Evolutionary conservation across 441 rosid genomes (phyloP).

Genomic region (Syzygium syzygioides): DNA sequence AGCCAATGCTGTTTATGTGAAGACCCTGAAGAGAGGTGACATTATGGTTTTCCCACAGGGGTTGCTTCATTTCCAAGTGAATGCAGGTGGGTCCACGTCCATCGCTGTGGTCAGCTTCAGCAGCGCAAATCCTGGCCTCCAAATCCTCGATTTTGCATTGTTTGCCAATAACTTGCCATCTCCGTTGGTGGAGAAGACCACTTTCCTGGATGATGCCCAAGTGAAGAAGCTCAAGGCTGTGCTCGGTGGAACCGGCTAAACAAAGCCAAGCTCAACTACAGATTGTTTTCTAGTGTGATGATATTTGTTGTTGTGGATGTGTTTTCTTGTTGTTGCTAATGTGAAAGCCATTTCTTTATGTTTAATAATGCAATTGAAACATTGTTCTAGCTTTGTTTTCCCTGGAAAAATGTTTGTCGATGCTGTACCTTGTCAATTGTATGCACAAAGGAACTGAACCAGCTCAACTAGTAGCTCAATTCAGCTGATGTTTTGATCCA

Average conservation of each 20-base stretch:
- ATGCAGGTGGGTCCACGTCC: constrained; percentile 30
- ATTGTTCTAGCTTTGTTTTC: not conserved
- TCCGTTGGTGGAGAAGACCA: constrained; percentile 32
- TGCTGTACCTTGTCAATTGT: not conserved
- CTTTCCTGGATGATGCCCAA: constrained; percentile 67
- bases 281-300: not conserved
- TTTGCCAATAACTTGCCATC: constrained; percentile 58
- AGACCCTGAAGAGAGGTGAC: constrained; percentile 50
- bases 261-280: not conserved
- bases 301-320: not conserved
- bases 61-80: constrained; percentile 62
- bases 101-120: constrained; percentile 54
- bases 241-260: constrained; percentile 72
- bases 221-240: constrained; percentile 81
- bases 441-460: not conserved
- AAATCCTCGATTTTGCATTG: constrained; percentile 59
- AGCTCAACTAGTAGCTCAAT: not conserved
- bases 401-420: not conserved
- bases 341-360: not conserved
- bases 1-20: constrained; percentile 43
- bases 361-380: not conserved
- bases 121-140: constrained; percentile 62
- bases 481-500: not conserved
- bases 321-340: not conserved
- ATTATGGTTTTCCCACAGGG: constrained; percentile 70